Evolutionary conservation across 2,329 filamentous ascomycete genomes (phyloP), one percentile per base, ranked within the genome.

Genomic region (Polytolypa hystricis): DNA sequence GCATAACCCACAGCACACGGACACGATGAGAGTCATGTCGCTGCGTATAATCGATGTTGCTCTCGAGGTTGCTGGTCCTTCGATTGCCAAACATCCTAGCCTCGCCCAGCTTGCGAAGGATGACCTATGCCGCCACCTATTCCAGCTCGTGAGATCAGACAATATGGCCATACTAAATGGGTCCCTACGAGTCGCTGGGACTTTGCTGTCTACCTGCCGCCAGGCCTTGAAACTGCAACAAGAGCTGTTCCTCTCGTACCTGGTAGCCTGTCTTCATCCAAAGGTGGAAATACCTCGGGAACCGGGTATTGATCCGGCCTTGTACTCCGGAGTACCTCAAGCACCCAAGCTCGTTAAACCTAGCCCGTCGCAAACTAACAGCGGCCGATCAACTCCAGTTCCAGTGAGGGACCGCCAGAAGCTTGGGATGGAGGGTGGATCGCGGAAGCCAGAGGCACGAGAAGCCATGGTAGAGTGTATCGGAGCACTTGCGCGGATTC

Each of bases 391-490:
- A 23, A 95, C 91, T 2, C 91, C 91, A 19, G 84, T 96, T 2
- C 81, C 84, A 5, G 80, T 95, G 37, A 87, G 87, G 54, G 91
- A 98, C 52, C 77, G 91, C 36, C 86, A 93, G 57, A 91, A 85
- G 56, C 72, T 96, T 23, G 91, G 91, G 0, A 68, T 98, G 53
- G 91, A 96, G 60, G 89, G 91, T 2, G 87, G 89, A 6, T 77
- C 84, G 23, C 74, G 91, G 43, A 94, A 93, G 56, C 91, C 91
- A 3, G 93, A 98, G 60, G 87, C 91, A 19, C 75, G 91, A 47
- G 91, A 98, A 66, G 87, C 91, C 20, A 98, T 98, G 91, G 85
- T 98, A 4, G 91, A 98, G 62, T 93, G 84, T 49, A 81, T 98
- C 30, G 87, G 89, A 23, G 86, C 89, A 37, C 67, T 98, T 41